phyloP scores from a whole-genome alignment of 2,329 filamentous ascomycete genomes.

The Aspergillus vadensis region DNA sequence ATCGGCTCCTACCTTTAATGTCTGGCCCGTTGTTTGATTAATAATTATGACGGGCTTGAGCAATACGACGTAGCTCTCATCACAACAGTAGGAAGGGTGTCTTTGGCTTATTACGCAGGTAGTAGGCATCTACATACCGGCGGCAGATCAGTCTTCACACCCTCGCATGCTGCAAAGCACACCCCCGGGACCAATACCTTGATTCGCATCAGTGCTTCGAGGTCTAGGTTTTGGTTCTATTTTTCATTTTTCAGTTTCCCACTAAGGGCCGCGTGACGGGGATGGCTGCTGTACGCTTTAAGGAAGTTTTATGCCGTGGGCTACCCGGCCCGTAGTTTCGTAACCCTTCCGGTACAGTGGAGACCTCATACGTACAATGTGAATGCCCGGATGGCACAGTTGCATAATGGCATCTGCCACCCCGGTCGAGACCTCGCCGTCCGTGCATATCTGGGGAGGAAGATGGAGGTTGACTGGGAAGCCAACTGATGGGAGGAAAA shows the following conservation, averaged over 20 bases:
- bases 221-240: not conserved
- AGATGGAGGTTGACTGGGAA: not conserved
- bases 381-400: constrained; percentile 67
- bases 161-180: not conserved
- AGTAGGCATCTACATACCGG: not conserved
- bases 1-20: not conserved
- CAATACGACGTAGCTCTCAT: not conserved
- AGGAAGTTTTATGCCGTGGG: not conserved
- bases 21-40: not conserved
- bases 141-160: not conserved
- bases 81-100: not conserved
- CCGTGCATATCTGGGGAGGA: constrained; percentile 65
- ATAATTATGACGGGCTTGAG: not conserved
- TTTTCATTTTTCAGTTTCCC: too few species aligned
- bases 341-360: not conserved
- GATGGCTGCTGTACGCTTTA: not conserved
- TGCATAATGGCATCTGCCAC: constrained; percentile 72
- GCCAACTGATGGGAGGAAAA: not conserved
- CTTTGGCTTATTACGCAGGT: not conserved
- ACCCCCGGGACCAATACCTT: not conserved
- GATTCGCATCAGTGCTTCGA: not conserved
- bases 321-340: not conserved
- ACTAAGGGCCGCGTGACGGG: not conserved
- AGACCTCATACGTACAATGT: constrained; percentile 69
- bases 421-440: constrained; percentile 77